phyloP scores from a whole-genome alignment of 805 yeast genomes.

The Wickerhamiella domercqiae region DNA sequence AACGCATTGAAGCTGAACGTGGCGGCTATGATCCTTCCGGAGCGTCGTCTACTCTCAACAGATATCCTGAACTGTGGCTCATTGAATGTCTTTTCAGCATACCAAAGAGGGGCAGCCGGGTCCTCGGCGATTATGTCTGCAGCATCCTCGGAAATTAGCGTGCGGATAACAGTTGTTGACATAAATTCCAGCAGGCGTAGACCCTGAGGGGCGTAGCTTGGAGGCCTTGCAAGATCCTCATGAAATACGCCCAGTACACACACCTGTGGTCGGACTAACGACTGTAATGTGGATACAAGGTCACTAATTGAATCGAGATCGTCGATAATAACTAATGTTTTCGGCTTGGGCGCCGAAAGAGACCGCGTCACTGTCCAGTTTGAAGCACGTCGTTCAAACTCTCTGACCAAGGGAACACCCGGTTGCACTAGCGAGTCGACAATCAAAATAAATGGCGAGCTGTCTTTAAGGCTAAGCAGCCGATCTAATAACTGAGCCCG shows the following conservation, averaged over 20 bases:
- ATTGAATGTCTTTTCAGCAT: constrained; percentile 23
- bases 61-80: constrained; percentile 30
- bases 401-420: constrained; percentile 38
- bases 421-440: constrained; percentile 62
- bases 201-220: constrained; percentile 38
- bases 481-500: constrained; percentile 42
- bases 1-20: constrained; percentile 37
- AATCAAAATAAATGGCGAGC: constrained; percentile 55
- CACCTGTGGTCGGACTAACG: constrained; percentile 30
- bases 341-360: constrained; percentile 7
- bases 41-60: constrained; percentile 59
- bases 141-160: constrained; percentile 30
- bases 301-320: constrained; percentile 45
- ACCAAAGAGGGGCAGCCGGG: constrained; percentile 21
- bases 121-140: constrained; percentile 23
- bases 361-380: constrained; percentile 1
- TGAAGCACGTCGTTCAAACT: constrained; percentile 32
- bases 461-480: constrained; percentile 53
- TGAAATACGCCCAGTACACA: constrained; percentile 14
- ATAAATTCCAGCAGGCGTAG: constrained; percentile 44
- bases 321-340: constrained; percentile 44
- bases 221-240: constrained; percentile 6
- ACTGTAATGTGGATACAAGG: constrained; percentile 36
- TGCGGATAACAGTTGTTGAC: constrained; percentile 58
- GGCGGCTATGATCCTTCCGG: constrained; percentile 61